These are phyloP conservation scores for Sporobolomyces phaffii DNA, from an alignment of 768 basidiomycete genomes.

Conservation along the genomic window DNA sequence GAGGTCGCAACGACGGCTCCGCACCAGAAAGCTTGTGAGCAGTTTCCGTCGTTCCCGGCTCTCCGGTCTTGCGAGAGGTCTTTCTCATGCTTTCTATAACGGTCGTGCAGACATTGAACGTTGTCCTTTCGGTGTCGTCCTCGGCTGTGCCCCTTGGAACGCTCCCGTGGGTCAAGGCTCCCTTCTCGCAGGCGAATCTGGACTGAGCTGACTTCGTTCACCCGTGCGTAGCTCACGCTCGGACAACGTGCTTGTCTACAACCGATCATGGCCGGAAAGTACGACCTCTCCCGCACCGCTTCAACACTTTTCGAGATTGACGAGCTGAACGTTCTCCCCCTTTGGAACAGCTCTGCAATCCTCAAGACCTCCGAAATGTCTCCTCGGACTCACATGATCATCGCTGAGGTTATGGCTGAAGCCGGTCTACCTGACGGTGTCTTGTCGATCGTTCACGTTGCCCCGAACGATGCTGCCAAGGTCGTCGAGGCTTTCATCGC, in stretches of 20 bases:
- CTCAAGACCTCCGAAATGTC: slow-evolving; percentile 44
- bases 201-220: not conserved
- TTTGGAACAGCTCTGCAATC: not conserved
- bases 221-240: slow-evolving; percentile 38
- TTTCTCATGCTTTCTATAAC: too few species aligned
- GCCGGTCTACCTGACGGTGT: slow-evolving; percentile 49
- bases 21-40: slow-evolving; percentile 24
- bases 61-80: too few species aligned
- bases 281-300: too few species aligned
- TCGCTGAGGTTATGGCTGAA: slow-evolving; percentile 47
- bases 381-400: slow-evolving; percentile 45
- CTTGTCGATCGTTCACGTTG: slow-evolving; percentile 46
- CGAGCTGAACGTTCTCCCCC: not conserved
- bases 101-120: slow-evolving; percentile 37
- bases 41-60: too few species aligned
- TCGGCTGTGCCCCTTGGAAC: slow-evolving; percentile 25
- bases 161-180: not conserved
- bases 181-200: not conserved
- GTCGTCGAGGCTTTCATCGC: slow-evolving; percentile 43
- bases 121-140: slow-evolving; percentile 37
- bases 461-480: slow-evolving; percentile 39
- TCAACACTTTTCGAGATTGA: too few species aligned
- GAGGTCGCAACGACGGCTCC: slow-evolving; percentile 29
- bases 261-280: slow-evolving; percentile 50
- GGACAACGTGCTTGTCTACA: slow-evolving; percentile 43